These are phyloP conservation scores for Diaporthe citriasiana DNA, from an alignment of 2,329 filamentous ascomycete species.

Conservation along the genomic window DNA sequence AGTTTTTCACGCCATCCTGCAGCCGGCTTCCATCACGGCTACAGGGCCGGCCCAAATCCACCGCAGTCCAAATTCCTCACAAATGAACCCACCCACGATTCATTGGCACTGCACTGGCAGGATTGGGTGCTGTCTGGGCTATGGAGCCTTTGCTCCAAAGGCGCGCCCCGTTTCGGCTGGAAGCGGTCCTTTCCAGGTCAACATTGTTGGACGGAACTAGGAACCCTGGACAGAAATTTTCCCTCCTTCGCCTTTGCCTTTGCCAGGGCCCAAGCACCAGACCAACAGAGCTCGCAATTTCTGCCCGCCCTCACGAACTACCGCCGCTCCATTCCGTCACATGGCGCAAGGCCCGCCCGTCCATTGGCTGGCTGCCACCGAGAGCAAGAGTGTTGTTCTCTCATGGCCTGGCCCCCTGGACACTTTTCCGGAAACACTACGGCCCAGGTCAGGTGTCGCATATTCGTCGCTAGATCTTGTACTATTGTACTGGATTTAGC, in stretches of 20 bases:
- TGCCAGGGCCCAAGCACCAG: conserved; percentile 4
- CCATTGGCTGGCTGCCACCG: conserved; percentile 16
- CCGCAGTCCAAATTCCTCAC: not conserved
- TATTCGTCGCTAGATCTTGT: not conserved
- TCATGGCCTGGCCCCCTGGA: conserved; percentile 5
- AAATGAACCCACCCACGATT: conserved; percentile 12
- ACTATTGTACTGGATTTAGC: not conserved
- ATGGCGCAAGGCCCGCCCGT: conserved; percentile 8
- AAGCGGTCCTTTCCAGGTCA: conserved; percentile 13
- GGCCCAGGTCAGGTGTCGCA: not conserved
- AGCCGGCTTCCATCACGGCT: conserved; percentile 15
- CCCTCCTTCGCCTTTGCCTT: not conserved
- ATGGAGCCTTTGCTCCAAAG: not conserved
- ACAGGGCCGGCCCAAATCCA: not conserved
- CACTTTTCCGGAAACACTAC: not conserved
- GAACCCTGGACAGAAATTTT: conserved; percentile 20
- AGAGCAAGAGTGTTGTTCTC: not conserved
- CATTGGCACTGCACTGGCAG: not conserved
- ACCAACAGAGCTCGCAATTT: conserved; percentile 31
- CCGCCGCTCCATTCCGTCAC: conserved; percentile 21
- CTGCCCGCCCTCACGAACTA: conserved; percentile 24
- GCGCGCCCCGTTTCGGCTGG: conserved; percentile 14
- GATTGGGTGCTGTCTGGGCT: not conserved
- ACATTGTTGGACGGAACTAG: conserved; percentile 4
- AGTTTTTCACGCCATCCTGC: conserved; percentile 29